Conservation (phyloP, 768 basidiomycete species). For the Mrakia frigida region DNA sequence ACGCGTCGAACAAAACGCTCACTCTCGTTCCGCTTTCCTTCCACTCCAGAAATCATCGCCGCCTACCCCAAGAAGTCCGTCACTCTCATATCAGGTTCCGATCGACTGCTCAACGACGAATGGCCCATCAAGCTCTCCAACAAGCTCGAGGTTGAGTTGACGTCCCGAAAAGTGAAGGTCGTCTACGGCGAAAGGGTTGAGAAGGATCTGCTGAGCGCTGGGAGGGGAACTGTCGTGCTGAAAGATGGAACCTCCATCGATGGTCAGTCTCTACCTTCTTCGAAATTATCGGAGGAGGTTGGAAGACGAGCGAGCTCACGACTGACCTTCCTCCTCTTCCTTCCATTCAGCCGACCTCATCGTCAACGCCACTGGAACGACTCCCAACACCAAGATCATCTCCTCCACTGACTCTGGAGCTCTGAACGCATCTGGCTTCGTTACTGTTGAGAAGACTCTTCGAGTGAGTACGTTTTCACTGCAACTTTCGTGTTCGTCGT, state of each 20-base stretch:
- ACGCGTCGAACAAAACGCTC: not conserved
- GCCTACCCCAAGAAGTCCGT: not conserved
- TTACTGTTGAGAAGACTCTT: not conserved
- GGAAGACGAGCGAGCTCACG: not conserved
- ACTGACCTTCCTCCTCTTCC: not conserved
- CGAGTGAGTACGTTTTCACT: not conserved
- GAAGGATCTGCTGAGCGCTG: not conserved
- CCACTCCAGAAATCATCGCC: not conserved
- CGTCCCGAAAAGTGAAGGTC: not conserved
- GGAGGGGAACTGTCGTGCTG: not conserved
- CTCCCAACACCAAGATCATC: not conserved
- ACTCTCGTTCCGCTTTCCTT: not conserved
- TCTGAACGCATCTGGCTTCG: not conserved
- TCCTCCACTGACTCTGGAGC: not conserved
- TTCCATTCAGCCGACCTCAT: not conserved
- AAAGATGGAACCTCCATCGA: not conserved
- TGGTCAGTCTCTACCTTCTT: not conserved
- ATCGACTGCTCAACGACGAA: not conserved
- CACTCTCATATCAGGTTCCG: not conserved
- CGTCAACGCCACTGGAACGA: not conserved
- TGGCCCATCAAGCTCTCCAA: not conserved
- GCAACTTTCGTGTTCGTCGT: not conserved
- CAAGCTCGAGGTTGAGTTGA: not conserved
- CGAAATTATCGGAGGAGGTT: not conserved
- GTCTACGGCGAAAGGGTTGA: not conserved